Evolutionary conservation across 2,329 filamentous ascomycete genomes (phyloP), one percentile per base, ranked within the genome.

Genomic region (Endothia cerciana): DNA sequence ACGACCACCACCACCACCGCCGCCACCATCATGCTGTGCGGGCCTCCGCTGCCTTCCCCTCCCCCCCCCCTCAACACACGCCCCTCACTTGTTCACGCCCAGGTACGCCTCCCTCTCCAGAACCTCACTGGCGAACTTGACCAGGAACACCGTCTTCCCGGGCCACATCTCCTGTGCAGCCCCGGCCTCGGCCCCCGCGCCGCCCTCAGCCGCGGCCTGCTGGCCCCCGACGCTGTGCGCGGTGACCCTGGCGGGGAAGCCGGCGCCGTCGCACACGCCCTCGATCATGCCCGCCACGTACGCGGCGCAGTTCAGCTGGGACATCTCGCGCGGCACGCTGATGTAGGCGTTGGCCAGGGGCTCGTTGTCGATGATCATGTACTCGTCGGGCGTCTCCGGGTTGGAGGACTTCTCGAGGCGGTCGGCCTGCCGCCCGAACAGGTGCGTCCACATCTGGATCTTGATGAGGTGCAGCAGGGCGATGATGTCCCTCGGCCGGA

Each of bases 351-450:
- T 98, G 47, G 98, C 94, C 60, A 98, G 84, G 28, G 95, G 95
- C 77, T 98, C 95, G 79, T 99, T 98, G 80, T 99, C 95, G 73
- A 94, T 92, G 73, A 99, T 95, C 94, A 99, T 98, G 83, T 98
- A 99, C 82, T 98, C 94, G 72, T 95, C 93, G 10, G 92, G 90
- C 62, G 93, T 94, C 62, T 89, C 87, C 10, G 91, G 89, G 73
- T 92, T 90, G 63, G 89, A 89, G 66, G 89, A 92, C 80, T 95
- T 94, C 81, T 99, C 95, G 66, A 99, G 88, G 22, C 93, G 91
- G 80, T 98, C 94, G 36, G 95, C 95, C 64, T 94, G 90, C 1
- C 94, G 91, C 45, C 88, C 89, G 78, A 99, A 99, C 59, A 99
- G 90, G 78, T 97, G 91, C 71, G 91, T 89, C 91, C 94, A 99